phyloP scores from a whole-genome alignment of 2,329 filamentous ascomycete species.

The Colletotrichum theobromicola region DNA sequence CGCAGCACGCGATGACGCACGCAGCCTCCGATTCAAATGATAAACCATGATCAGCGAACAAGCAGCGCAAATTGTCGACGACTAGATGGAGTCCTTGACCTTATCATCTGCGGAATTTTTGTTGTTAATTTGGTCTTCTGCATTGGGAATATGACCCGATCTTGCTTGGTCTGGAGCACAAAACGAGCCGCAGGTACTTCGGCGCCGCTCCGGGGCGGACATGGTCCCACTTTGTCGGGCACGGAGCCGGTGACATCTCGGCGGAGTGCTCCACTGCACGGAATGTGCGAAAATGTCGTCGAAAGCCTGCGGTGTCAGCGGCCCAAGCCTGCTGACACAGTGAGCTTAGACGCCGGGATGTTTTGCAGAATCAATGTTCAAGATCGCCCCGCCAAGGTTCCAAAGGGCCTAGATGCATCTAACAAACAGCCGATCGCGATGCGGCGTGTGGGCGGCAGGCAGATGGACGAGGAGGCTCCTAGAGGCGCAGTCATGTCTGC shows the following conservation, averaged over 20 bases:
- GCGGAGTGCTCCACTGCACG: not conserved
- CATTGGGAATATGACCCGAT: not conserved
- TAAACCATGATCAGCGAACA: not conserved
- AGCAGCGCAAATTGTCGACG: not conserved
- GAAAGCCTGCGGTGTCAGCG: not conserved
- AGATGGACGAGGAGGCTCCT: not conserved
- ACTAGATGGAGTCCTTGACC: not conserved
- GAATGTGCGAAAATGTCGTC: not conserved
- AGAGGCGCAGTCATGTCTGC: not conserved
- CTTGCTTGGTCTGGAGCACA: not conserved
- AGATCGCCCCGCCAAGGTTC: not conserved
- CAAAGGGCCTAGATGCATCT: not conserved
- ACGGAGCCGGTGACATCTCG: not conserved
- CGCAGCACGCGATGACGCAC: not conserved
- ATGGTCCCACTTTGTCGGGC: not conserved
- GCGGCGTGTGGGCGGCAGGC: not conserved
- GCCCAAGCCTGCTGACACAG: not conserved
- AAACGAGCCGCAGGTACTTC: fast-evolving
- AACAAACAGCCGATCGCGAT: not conserved
- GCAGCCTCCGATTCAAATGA: not conserved
- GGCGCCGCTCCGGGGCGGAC: not conserved
- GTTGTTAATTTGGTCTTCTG: not conserved
- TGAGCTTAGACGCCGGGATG: not conserved
- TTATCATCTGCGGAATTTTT: not conserved
- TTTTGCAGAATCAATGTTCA: not conserved